phyloP scores from a whole-genome alignment of 495 filamentous ascomycete species.

The Xylaria cubensis region DNA sequence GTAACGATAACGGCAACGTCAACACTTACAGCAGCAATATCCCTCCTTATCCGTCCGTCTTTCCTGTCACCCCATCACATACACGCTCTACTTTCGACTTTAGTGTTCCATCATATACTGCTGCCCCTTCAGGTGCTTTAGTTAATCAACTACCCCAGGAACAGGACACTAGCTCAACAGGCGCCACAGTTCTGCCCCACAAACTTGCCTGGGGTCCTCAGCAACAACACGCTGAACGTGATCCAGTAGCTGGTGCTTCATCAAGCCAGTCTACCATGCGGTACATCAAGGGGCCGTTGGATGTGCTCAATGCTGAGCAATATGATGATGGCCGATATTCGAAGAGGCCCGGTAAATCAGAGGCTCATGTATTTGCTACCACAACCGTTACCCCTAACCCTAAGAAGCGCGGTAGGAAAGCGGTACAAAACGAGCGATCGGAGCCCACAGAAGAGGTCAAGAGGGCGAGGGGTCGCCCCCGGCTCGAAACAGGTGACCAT shows the following conservation, averaged over 20 bases:
- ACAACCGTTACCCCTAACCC: constrained; percentile 20
- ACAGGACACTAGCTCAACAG: constrained; percentile 4
- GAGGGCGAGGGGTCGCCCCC: constrained; percentile 67
- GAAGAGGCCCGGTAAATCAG: constrained; percentile 28
- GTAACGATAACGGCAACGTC: neutral
- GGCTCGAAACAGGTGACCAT: constrained; percentile 74
- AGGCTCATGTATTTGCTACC: constrained; percentile 20
- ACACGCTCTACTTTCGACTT: constrained; percentile 20
- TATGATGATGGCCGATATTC: constrained; percentile 47
- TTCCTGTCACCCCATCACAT: neutral
- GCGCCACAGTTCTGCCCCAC: constrained; percentile 5
- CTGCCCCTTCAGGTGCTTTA: constrained; percentile 3
- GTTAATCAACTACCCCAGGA: constrained; percentile 2
- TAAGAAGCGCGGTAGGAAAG: constrained; percentile 41
- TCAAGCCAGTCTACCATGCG: constrained; percentile 38
- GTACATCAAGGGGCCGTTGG: constrained; percentile 44
- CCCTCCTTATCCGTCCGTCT: neutral
- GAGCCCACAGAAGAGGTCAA: constrained; percentile 54
- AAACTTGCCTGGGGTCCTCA: constrained; percentile 9
- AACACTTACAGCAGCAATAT: neutral
- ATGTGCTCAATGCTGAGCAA: constrained; percentile 57
- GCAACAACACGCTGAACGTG: neutral
- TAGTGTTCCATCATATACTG: neutral
- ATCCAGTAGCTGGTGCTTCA: neutral
- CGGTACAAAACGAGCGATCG: constrained; percentile 24